Conservation (phyloP, 2,329 filamentous ascomycete species). For the Malbranchea cinnamomea region DNA sequence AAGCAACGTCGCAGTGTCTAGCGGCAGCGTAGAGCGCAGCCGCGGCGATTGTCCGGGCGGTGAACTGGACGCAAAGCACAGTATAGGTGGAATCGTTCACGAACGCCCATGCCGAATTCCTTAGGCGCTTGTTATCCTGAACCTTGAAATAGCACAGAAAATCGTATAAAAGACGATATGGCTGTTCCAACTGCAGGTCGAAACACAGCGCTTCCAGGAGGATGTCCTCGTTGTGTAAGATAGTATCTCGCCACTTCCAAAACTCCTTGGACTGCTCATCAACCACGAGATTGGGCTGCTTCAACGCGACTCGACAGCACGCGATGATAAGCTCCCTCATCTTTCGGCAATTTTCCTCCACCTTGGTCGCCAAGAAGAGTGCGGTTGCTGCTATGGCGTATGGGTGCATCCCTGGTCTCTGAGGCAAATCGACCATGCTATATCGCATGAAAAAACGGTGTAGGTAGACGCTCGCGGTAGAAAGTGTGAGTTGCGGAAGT, state of each 20-base stretch:
- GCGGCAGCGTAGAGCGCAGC: constrained; percentile 77
- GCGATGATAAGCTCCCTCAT: constrained; percentile 90
- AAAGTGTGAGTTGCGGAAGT: constrained; percentile 79
- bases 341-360: constrained; percentile 91
- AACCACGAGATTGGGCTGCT: constrained; percentile 75
- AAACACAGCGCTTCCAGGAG: constrained; percentile 89
- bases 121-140: constrained; percentile 64
- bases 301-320: constrained; percentile 86
- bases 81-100: constrained; percentile 83
- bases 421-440: constrained; percentile 60
- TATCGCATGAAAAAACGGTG: constrained; percentile 90
- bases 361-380: constrained; percentile 89
- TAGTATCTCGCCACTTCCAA: constrained; percentile 93
- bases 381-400: constrained; percentile 87
- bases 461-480: constrained; percentile 86
- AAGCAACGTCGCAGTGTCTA: constrained; percentile 54
- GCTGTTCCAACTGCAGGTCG: constrained; percentile 78
- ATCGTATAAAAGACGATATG: constrained; percentile 71
- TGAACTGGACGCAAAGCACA: constrained; percentile 65
- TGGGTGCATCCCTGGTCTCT: constrained; percentile 61
- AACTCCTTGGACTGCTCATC: constrained; percentile 98
- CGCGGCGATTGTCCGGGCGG: constrained; percentile 66
- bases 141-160: constrained; percentile 59
- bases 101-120: constrained; percentile 85
- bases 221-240: constrained; percentile 80